Evolutionary conservation across 805 yeast species (phyloP).

Genomic region (Candida maltosa): DNA sequence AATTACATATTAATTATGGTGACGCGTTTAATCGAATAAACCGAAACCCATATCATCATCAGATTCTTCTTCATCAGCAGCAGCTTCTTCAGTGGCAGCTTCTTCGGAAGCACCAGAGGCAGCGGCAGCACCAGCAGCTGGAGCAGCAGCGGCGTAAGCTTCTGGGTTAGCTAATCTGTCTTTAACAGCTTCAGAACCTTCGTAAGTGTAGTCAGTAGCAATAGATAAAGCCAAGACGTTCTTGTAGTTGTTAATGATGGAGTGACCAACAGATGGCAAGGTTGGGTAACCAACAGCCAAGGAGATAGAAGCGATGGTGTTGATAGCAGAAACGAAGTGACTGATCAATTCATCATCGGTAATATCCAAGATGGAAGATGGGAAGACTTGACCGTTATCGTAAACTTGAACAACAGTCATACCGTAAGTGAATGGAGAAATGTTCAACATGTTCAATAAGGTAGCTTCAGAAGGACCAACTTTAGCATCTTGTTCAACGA

Average conservation of each 20-base stretch:
- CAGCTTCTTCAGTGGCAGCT: constrained; percentile 72
- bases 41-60: constrained; percentile 98
- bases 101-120: constrained; percentile 69
- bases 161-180: constrained; percentile 99
- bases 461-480: constrained; percentile 99
- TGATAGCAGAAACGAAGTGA: constrained; percentile 90
- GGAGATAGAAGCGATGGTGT: constrained; percentile 92
- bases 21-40: constrained; percentile 93
- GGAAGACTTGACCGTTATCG: constrained; percentile 98
- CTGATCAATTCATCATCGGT: constrained; percentile 93
- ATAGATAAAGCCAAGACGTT: constrained; percentile 94
- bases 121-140: constrained; percentile 64
- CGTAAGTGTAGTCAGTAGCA: constrained; percentile 98
- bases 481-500: constrained; percentile 77
- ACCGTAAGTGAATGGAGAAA: constrained; percentile 99
- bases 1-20: constrained; percentile 3
- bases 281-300: constrained; percentile 99
- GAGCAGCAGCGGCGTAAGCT: constrained; percentile 99
- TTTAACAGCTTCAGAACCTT: constrained; percentile 98
- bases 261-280: constrained; percentile 98
- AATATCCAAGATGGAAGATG: constrained; percentile 94
- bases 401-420: constrained; percentile 93
- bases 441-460: constrained; percentile 98
- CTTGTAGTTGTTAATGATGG: constrained; percentile 98
- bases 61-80: constrained; percentile 71